phyloP scores from a whole-genome alignment of 2,329 filamentous ascomycete species.

The Penicillium sp. region DNA sequence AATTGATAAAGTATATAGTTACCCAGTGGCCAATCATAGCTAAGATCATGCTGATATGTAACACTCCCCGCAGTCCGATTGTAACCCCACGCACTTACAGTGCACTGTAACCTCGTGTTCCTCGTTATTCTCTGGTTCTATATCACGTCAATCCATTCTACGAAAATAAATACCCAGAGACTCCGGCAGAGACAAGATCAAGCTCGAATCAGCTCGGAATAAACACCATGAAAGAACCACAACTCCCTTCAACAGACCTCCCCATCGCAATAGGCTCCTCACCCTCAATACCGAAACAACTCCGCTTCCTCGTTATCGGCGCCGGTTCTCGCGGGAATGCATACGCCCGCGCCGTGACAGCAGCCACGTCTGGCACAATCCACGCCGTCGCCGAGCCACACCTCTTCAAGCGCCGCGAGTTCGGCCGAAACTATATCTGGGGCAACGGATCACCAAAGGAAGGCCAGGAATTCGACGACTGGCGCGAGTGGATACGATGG shows the following conservation, averaged over 20 bases:
- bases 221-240: slow-evolving; percentile 21
- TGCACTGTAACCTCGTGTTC: not conserved
- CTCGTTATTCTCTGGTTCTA: not conserved
- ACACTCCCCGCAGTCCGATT: not conserved
- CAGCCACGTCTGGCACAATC: slow-evolving; percentile 62
- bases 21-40: not conserved
- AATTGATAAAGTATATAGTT: not conserved
- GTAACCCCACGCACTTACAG: not conserved
- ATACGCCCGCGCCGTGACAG: slow-evolving; percentile 65
- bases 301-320: slow-evolving; percentile 72
- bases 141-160: not conserved
- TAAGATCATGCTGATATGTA: not conserved
- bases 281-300: slow-evolving; percentile 23
- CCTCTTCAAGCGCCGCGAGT: slow-evolving; percentile 65
- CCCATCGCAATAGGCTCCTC: not conserved
- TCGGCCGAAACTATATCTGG: slow-evolving; percentile 73
- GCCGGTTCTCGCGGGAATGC: slow-evolving; percentile 72
- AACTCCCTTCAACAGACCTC: slow-evolving; percentile 5
- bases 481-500: slow-evolving; percentile 70
- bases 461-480: slow-evolving; percentile 66
- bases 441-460: slow-evolving; percentile 46
- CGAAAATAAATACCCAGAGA: too few species aligned
- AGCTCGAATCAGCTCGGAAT: not conserved
- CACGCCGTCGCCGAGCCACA: slow-evolving; percentile 77
- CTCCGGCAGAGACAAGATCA: not conserved